Base-by-base conservation (phyloP, 1,139 yeast genomes). In the Arxiozyma telluris region DNA sequence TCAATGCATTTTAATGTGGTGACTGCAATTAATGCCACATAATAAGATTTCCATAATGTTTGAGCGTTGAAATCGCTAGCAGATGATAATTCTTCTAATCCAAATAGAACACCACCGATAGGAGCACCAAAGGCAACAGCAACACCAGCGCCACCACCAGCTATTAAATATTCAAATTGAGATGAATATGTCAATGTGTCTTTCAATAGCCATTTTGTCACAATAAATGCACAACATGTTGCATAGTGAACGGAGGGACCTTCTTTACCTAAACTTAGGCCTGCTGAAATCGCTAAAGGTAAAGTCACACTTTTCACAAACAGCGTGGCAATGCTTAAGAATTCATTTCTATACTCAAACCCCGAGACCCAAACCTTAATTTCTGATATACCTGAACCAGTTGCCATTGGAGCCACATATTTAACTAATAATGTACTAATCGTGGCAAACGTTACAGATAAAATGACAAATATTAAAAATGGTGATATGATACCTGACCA, bases 351-450 rank as follows among this genome's bases (percentile, higher is more conserved):
- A 52, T 68, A 68, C 23, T 80, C 82, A 67, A 91, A 94, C 0
- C 99, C 99, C 0, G 96, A 85, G 1, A 93, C 90, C 59, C 94
- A 90, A 67, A 96, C 87, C 69, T 94, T 94, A 68, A 94, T 93
- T 68, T 94, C 99, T 5, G 97, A 86, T 50, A 94, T 94, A 0
- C 98, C 98, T 2, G 96, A 87, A 0, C 98, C 98, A 0, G 98
- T 95, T 0, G 98, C 98, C 55, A 84, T 78, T 0, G 96, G 96
- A 0, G 96, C 93, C 63, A 81, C 83, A 22, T 71, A 69, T 61
- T 81, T 76, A 49, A 94, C 96, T 48, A 89, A 67, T 17, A 76
- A 68, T 0, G 94, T 89, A 1, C 96, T 83, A 11, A 77, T 61
- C 12, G 76, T 71, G 0, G 94, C 86, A 64, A 91, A 82, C 0